Base-by-base conservation (phyloP, 306 rosid genomes). In the Hylodesmum podocarpum region DNA sequence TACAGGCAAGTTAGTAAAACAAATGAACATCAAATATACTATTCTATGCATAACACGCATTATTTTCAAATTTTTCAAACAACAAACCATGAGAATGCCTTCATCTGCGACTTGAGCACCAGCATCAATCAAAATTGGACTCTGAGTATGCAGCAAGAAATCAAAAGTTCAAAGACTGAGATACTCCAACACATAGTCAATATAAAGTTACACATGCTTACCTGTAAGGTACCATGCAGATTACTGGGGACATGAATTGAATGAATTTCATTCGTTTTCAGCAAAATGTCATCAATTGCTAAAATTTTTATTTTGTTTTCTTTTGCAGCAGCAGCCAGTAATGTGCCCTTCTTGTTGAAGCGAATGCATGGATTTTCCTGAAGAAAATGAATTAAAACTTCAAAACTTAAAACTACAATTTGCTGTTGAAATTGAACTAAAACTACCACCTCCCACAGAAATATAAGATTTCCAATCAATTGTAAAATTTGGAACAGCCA, bases 261-360 rank as follows among this genome's bases (percentile, higher is more conserved):
- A 77, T 13, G 22, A 13, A 15, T 49, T 46, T 43, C 50, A 31
- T 2, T 65, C 18, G 3, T 31, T 24, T 29, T 58, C 57, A 3
- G 19, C 4, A 15, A 67, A 43, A 70, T 33, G 16, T 49, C 77
- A 68, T 59, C 29, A 40, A 43, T 54, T 49, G 73, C 88, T 31
- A 88, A 81, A 55, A 88, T 79, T 80, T 86, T 84, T 14, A 88
- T 64, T 54, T 79, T 82, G 50, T 81, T 76, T n/a, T 78, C 86
- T 8, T 41, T 70, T 27, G 92, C 81, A 51, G 86, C 27, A 67
- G 84, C 86, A 76, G 92, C 92, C 54, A 88, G 44, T 74, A 86
- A 55, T 14, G 46, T 73, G 33, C 88, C 88, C 24, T 58, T 84
- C 62, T 84, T 85, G 85, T 83, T 88, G 79, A 86, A 88, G 14